Evolutionary conservation across 129 eudicot genomes (phyloP).

Genomic region (Silybum marianum): DNA sequence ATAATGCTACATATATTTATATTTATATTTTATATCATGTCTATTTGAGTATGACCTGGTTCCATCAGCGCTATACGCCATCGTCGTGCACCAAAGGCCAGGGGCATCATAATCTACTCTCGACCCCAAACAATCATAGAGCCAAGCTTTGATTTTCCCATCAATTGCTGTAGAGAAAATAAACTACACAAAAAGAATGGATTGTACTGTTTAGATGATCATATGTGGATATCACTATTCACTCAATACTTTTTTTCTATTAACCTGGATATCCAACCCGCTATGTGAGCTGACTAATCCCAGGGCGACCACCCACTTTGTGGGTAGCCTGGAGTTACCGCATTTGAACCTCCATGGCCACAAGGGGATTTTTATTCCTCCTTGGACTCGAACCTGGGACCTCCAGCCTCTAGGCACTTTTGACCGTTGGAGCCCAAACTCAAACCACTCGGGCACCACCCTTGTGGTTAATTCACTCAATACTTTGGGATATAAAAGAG

Average conservation of each 20-base stretch:
- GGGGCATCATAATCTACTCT: slow-evolving; percentile 90
- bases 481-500: neutral
- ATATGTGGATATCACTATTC: neutral
- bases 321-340: no score
- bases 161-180: slow-evolving; percentile 83
- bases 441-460: no score
- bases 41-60: slow-evolving; percentile 50
- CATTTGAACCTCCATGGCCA: no score
- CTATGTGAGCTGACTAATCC: no score
- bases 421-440: no score
- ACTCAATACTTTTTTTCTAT: neutral
- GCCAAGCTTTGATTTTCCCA: slow-evolving; percentile 90
- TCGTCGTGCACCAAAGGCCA: slow-evolving; percentile 83
- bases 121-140: slow-evolving; percentile 80
- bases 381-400: no score
- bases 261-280: no score
- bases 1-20: neutral
- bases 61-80: slow-evolving; percentile 88
- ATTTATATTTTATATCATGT: neutral
- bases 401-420: no score
- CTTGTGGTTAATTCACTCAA: neutral
- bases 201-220: neutral
- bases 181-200: slow-evolving; percentile 47
- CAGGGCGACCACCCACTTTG: no score
- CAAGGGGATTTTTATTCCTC: no score